A percentile compares a stretch with the other conserved stretches of the same genome.
Conservation (phyloP, 345 rosid genomes). For the Salix brachista region DNA sequence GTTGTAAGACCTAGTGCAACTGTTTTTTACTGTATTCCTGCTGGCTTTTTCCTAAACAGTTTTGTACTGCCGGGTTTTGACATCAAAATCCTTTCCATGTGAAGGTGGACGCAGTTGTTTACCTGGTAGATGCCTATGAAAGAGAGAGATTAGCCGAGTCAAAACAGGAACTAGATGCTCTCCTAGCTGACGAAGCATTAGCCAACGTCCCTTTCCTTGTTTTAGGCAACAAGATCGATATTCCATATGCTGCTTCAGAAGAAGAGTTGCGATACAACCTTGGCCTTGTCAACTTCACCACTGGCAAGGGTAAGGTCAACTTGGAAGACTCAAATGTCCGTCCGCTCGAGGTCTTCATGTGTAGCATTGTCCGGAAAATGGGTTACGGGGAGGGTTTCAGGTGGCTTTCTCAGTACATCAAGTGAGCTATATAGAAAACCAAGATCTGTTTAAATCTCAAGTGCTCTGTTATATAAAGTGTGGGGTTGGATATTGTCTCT, state of each 20-base stretch:
- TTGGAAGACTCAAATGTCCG: constrained; percentile 50
- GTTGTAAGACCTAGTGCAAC: not conserved
- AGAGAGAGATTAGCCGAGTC: constrained; percentile 62
- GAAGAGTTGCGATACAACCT: constrained; percentile 61
- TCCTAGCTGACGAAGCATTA: constrained; percentile 54
- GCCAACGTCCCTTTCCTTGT: constrained; percentile 59
- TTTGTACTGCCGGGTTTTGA: not conserved
- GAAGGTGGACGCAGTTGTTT: constrained; percentile 74
- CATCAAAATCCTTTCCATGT: not conserved
- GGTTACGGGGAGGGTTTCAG: constrained; percentile 78
- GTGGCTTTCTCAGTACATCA: constrained; percentile 75
- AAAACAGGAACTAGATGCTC: constrained; percentile 60
- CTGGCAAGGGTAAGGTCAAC: constrained; percentile 63
- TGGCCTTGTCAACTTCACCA: constrained; percentile 65
- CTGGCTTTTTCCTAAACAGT: not conserved
- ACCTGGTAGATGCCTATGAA: constrained; percentile 67
- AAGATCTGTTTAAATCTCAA: not conserved
- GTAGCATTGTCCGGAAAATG: constrained; percentile 76
- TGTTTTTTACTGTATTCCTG: not conserved
- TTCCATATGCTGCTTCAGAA: constrained; percentile 69
- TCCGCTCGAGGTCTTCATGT: constrained; percentile 69
- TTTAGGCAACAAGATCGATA: constrained; percentile 69
- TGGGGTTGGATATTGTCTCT: constrained; percentile 4
- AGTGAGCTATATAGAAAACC: constrained; percentile 11
- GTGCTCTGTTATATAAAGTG: constrained; percentile 19